A percentile compares a stretch with the other conserved stretches of the same genome.
Conservation (phyloP, 495 filamentous ascomycete genomes). For the Hyaloscypha finlandica region DNA sequence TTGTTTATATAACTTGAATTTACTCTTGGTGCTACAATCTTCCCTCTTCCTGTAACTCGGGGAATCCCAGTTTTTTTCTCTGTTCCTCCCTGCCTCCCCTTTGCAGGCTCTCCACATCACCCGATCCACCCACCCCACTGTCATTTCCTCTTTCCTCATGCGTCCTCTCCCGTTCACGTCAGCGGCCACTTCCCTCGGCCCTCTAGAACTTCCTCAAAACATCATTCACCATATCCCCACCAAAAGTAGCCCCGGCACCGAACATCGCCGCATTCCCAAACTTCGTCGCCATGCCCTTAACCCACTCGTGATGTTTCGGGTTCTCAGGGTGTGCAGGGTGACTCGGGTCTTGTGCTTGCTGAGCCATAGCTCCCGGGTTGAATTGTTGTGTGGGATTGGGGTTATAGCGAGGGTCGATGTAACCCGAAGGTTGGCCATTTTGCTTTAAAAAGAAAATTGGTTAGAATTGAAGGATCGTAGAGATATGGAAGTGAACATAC, state of each 20-base stretch:
- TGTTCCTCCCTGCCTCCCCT: no score
- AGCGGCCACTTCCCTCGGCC: no score
- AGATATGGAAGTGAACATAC: conserved; percentile 16
- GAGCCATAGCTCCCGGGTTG: conserved; percentile 27
- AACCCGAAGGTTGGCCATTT: conserved; percentile 30
- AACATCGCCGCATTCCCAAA: conserved; percentile 38
- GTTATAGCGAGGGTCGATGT: conserved; percentile 35
- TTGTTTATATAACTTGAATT: no score
- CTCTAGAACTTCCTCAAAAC: conserved; percentile 17
- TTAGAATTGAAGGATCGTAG: background rate
- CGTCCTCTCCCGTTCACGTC: no score
- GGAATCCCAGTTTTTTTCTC: no score
- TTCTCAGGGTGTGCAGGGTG: conserved; percentile 37
- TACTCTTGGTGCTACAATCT: no score
- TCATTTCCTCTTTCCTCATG: no score
- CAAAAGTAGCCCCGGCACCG: conserved; percentile 38
- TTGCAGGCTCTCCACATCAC: no score
- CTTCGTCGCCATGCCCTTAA: conserved; percentile 33
- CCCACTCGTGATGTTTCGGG: conserved; percentile 39
- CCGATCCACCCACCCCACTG: no score
- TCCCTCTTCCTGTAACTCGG: no score
- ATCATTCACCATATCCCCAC: conserved; percentile 36
- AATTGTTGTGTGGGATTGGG: conserved; percentile 23
- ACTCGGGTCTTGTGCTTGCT: conserved; percentile 36
- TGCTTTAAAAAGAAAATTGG: conserved; percentile 25